A percentile compares a stretch with the other conserved stretches of the same genome.
phyloP scores from a whole-genome alignment of 192 early-diverging fungal species.

The Backusella macrospora region DNA sequence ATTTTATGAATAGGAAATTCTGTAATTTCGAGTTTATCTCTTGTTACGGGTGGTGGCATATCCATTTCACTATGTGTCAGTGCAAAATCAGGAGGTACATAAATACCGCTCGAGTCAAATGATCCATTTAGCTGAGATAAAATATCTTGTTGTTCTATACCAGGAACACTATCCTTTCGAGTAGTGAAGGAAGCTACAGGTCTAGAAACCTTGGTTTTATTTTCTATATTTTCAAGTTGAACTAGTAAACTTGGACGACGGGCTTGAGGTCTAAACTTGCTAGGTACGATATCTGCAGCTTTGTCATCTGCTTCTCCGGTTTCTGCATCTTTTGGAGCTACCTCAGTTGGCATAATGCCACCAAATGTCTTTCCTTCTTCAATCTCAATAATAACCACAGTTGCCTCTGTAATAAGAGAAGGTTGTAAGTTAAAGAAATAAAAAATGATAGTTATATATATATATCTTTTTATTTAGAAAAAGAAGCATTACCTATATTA shows the following conservation, averaged over 20 bases:
- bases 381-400: slow-evolving; percentile 22
- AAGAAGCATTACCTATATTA: slow-evolving; percentile 14
- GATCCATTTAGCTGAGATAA: background rate
- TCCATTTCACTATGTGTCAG: slow-evolving; percentile 54
- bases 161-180: background rate
- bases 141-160: background rate
- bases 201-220: background rate
- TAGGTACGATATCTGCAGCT: background rate
- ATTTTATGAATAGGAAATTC: slow-evolving; percentile 57
- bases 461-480: background rate
- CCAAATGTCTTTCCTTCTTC: slow-evolving; percentile 22
- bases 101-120: slow-evolving; percentile 54
- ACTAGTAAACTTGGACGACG: slow-evolving; percentile 2
- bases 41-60: slow-evolving; percentile 60
- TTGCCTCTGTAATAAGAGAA: background rate
- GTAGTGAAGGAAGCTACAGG: background rate
- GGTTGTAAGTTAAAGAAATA: background rate
- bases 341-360: background rate
- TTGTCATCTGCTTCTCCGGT: background rate
- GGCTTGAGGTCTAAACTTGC: background rate
- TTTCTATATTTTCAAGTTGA: background rate
- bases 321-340: background rate
- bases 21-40: slow-evolving; percentile 57
- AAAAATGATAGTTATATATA: background rate
- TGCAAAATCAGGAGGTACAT: slow-evolving; percentile 50